phyloP scores from a whole-genome alignment of 2,329 filamentous ascomycete species.

The Thelonectria olida region DNA sequence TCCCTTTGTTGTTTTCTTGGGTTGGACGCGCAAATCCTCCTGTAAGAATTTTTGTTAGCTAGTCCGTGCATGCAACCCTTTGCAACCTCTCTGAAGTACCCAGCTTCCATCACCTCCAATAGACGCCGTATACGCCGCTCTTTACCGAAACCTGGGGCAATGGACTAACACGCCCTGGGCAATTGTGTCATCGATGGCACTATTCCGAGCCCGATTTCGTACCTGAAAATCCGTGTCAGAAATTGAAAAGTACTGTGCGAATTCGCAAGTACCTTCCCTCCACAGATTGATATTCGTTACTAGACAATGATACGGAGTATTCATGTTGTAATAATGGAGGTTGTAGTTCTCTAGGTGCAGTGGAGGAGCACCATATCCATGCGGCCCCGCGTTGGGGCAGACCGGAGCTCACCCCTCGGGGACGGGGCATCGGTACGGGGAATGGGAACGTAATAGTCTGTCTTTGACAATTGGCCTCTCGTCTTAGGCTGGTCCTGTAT shows the following conservation, averaged over 20 bases:
- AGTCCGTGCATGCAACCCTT: slow-evolving; percentile 30
- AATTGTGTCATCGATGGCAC: slow-evolving; percentile 41
- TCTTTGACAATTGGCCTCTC: neutral
- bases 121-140: slow-evolving; percentile 6
- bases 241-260: slow-evolving; percentile 18
- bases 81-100: slow-evolving; percentile 18
- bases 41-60: slow-evolving; percentile 22
- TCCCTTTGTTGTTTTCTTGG: neutral
- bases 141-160: slow-evolving; percentile 30
- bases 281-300: neutral
- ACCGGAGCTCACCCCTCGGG: slow-evolving; percentile 25
- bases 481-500: neutral
- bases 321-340: neutral
- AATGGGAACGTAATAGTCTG: slow-evolving; percentile 5
- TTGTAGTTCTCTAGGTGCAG: neutral
- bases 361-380: slow-evolving; percentile 9
- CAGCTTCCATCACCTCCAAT: slow-evolving; percentile 18
- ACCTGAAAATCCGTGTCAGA: slow-evolving; percentile 8
- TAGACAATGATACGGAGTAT: neutral
- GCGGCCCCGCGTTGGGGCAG: slow-evolving; percentile 34
- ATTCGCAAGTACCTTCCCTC: slow-evolving; percentile 36
- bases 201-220: slow-evolving; percentile 7
- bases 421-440: neutral
- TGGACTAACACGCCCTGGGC: slow-evolving; percentile 11
- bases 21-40: slow-evolving; percentile 10